Conservation (phyloP, 2,329 filamentous ascomycete genomes). For the Diaporthe citriasiana region DNA sequence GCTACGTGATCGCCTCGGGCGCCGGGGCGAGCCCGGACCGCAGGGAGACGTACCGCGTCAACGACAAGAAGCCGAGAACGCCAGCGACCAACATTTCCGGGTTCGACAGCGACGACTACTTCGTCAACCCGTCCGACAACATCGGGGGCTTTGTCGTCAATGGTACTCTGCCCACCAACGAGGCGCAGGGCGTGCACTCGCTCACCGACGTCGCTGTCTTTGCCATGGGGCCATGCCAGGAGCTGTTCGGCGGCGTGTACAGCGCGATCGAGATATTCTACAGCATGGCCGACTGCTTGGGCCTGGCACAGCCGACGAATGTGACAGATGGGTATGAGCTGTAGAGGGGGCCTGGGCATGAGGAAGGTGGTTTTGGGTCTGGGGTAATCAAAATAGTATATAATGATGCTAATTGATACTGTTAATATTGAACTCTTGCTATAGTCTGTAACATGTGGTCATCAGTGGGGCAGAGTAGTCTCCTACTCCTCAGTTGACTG, state of each 20-base stretch:
- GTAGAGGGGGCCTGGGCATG: too few species aligned
- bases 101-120: slow-evolving; percentile 65
- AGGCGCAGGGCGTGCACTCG: slow-evolving; percentile 80
- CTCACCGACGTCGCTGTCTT: slow-evolving; percentile 85
- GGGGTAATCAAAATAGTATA: background rate
- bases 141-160: slow-evolving; percentile 79
- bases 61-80: slow-evolving; percentile 73
- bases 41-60: slow-evolving; percentile 82
- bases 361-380: background rate
- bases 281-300: slow-evolving; percentile 78
- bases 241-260: slow-evolving; percentile 79
- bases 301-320: slow-evolving; percentile 60
- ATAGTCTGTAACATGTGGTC: background rate
- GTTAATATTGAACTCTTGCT: background rate
- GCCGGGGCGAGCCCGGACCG: slow-evolving; percentile 80
- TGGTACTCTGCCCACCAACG: slow-evolving; percentile 76
- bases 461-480: background rate
- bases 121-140: slow-evolving; percentile 70
- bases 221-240: slow-evolving; percentile 83
- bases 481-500: too few species aligned
- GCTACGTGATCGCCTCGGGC: slow-evolving; percentile 84
- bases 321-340: slow-evolving; percentile 11
- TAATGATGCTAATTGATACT: slow-evolving; percentile 8
- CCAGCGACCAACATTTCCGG: slow-evolving; percentile 70
- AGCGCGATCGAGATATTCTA: slow-evolving; percentile 82